These are phyloP conservation scores for Ustilago lituana DNA, from an alignment of 1,284 basidiomycete genomes.

Conservation along the genomic window DNA sequence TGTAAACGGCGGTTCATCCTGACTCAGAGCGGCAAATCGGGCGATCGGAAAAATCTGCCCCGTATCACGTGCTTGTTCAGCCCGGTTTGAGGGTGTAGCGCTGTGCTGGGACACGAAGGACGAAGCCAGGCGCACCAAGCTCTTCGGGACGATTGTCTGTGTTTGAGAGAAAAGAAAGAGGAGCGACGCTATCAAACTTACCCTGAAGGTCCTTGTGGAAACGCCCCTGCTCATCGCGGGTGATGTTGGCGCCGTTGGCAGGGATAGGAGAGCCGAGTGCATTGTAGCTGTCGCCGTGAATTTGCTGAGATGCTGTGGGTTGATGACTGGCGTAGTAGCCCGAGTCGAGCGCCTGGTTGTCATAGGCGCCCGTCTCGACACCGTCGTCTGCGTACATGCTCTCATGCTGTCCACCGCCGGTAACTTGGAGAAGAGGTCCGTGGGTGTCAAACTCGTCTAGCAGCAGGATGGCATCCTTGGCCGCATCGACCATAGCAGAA, in stretches of 20 bases:
- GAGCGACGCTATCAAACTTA: conserved; percentile 19
- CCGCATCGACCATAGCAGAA: conserved; percentile 67
- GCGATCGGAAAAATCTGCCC: no score
- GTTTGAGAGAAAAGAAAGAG: no score
- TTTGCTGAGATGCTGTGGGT: conserved; percentile 15
- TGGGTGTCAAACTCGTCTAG: conserved; percentile 66
- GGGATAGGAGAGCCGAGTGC: conserved; percentile 22
- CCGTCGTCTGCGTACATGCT: conserved; percentile 49
- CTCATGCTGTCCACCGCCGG: conserved; percentile 49
- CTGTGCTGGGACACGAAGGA: no score
- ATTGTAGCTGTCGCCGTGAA: conserved; percentile 16
- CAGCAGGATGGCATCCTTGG: conserved; percentile 66
- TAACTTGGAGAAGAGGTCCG: conserved; percentile 48
- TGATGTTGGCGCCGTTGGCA: conserved; percentile 30
- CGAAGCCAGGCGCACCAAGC: no score
- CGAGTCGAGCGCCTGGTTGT: conserved; percentile 26
- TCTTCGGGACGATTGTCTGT: no score
- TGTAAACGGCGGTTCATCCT: not conserved
- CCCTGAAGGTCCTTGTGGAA: conserved; percentile 48
- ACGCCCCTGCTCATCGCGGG: conserved; percentile 39
- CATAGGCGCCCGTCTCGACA: conserved; percentile 35
- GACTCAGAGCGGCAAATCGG: not conserved
- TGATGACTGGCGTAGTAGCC: conserved; percentile 40
- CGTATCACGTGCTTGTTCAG: no score
- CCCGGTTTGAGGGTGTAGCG: no score